Conservation (phyloP, 495 filamentous ascomycete genomes). For the Parmelia sp. region DNA sequence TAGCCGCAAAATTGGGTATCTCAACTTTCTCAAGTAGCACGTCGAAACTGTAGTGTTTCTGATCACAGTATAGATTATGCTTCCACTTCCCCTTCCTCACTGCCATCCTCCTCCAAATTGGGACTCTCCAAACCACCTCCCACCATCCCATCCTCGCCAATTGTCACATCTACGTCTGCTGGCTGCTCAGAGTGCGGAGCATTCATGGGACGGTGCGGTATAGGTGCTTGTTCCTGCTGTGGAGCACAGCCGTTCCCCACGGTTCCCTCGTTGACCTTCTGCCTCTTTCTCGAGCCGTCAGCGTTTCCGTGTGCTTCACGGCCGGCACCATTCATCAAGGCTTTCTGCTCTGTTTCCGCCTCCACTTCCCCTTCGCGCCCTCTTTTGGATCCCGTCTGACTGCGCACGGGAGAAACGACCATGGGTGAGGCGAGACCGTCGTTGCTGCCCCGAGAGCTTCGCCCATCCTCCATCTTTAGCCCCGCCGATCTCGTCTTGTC, state of each 20-base stretch:
- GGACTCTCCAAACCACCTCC: conserved; percentile 15
- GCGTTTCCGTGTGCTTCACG: conserved; percentile 2
- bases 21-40: not conserved
- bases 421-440: not conserved
- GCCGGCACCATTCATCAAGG: not conserved
- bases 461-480: not conserved
- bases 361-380: conserved; percentile 7
- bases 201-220: conserved; percentile 1
- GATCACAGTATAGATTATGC: conserved; percentile 10
- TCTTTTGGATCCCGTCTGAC: conserved; percentile 13
- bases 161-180: not conserved
- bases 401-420: not conserved
- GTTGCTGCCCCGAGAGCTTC: not conserved
- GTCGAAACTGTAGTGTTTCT: not conserved
- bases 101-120: conserved; percentile 19
- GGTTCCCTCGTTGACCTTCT: conserved; percentile 1
- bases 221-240: not conserved
- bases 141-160: not conserved
- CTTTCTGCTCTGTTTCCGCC: not conserved
- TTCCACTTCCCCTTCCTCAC: conserved; percentile 27
- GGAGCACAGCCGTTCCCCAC: not conserved
- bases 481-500: conserved; percentile 24
- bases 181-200: conserved; percentile 1
- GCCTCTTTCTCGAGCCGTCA: conserved; percentile 17
- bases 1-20: not conserved